Evolutionary conservation across 495 filamentous ascomycete species (phyloP).

Genomic region (Podospora anserina): DNA sequence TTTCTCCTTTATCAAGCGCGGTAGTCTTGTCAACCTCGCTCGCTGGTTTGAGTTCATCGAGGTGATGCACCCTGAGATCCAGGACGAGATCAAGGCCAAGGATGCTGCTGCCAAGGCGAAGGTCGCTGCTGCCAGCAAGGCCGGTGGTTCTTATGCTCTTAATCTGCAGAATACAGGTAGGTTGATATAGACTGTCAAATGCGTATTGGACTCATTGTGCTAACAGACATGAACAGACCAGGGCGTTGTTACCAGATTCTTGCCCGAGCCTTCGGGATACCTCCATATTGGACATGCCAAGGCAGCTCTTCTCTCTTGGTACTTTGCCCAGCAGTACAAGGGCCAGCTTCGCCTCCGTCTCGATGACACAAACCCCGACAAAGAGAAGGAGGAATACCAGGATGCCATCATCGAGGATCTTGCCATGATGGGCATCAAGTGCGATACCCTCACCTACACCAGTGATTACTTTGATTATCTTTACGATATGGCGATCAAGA

Average conservation of each 20-base stretch:
- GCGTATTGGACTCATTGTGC: neutral
- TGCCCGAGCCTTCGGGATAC: slow-evolving; percentile 94
- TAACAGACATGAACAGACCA: slow-evolving; percentile 48
- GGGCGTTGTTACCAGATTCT: slow-evolving; percentile 90
- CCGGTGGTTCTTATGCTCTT: slow-evolving; percentile 87
- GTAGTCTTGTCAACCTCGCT: slow-evolving; percentile 69
- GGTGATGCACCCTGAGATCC: slow-evolving; percentile 68
- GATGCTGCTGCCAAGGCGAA: slow-evolving; percentile 65
- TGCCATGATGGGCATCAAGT: slow-evolving; percentile 78
- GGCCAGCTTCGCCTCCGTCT: slow-evolving; percentile 81
- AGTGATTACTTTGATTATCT: slow-evolving; percentile 90
- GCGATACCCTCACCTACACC: slow-evolving; percentile 74
- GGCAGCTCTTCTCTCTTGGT: slow-evolving; percentile 87
- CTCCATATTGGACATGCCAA: slow-evolving; percentile 94
- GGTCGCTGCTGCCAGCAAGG: slow-evolving; percentile 71
- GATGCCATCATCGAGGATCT: slow-evolving; percentile 86
- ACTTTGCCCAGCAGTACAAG: slow-evolving; percentile 86
- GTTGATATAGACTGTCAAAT: neutral
- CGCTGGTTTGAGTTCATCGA: slow-evolving; percentile 91
- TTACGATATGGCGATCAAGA: slow-evolving; percentile 68
- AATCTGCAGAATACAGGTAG: slow-evolving; percentile 67
- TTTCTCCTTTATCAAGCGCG: slow-evolving; percentile 73
- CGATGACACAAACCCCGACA: slow-evolving; percentile 91
- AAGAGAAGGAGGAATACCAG: slow-evolving; percentile 90
- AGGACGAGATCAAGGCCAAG: slow-evolving; percentile 52